phyloP scores from a whole-genome alignment of 768 basidiomycete species.

The Macrolepiota fuliginosa region DNA sequence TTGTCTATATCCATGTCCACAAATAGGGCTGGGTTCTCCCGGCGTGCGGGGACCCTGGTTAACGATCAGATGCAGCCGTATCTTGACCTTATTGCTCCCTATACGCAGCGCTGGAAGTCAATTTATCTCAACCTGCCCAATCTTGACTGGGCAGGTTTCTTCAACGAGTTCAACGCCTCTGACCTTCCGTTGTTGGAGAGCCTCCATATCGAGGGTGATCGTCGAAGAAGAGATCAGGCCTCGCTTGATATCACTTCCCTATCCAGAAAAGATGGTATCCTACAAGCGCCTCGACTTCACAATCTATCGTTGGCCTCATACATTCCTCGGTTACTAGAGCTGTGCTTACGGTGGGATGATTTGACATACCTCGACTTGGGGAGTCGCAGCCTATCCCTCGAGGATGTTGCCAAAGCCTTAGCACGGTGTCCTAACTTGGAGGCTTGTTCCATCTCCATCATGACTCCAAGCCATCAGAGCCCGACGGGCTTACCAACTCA shows the following conservation, averaged over 20 bases:
- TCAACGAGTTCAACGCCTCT: neutral
- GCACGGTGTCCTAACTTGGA: slow-evolving; percentile 3
- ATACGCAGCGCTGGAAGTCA: neutral
- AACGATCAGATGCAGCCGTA: neutral
- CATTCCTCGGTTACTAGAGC: neutral
- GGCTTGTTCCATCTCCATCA: neutral
- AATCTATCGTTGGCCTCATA: neutral
- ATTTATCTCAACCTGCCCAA: neutral
- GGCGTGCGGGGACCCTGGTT: neutral
- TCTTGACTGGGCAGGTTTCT: neutral
- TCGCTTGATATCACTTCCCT: neutral
- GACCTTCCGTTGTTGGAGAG: slow-evolving; percentile 1
- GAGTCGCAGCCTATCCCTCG: neutral
- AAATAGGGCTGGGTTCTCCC: neutral
- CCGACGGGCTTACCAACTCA: neutral
- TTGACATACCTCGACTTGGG: neutral
- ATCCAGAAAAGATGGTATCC: neutral
- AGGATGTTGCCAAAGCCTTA: neutral
- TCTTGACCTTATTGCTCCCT: neutral
- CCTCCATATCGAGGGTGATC: neutral
- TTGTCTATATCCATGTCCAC: slow-evolving; percentile 3
- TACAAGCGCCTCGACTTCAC: slow-evolving; percentile 1
- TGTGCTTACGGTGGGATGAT: neutral
- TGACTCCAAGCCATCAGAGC: neutral
- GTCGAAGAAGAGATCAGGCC: neutral